Percentiles rank a stretch among this genome's conserved stretches.
Conservation (phyloP, 2,329 filamentous ascomycete genomes). For the Penicillium sp. region DNA sequence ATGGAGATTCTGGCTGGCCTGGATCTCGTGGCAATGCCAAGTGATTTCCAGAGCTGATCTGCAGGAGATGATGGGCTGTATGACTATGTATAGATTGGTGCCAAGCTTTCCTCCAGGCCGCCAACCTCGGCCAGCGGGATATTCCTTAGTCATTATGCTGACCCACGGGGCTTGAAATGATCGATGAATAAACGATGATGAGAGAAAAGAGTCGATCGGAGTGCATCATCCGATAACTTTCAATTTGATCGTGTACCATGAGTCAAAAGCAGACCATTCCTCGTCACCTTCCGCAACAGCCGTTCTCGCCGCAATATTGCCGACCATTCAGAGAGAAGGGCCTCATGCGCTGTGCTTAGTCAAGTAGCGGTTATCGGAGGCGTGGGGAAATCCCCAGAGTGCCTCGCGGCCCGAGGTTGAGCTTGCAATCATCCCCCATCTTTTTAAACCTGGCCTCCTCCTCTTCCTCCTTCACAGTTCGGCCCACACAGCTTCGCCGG, state of each 20-base stretch:
- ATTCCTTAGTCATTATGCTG: not conserved
- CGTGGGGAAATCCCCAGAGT: conserved; percentile 12
- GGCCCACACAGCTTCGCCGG: not conserved
- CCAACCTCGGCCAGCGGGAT: not conserved
- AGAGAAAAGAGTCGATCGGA: not conserved
- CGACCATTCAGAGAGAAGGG: not conserved
- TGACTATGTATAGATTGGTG: not conserved
- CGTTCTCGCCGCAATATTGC: conserved; percentile 2
- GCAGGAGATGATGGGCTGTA: not conserved
- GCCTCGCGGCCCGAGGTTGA: conserved; percentile 14
- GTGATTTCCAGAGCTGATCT: too few relatives aligned
- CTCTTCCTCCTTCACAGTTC: not conserved
- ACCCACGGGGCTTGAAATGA: not conserved
- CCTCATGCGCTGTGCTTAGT: conserved; percentile 4
- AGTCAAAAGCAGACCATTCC: not conserved
- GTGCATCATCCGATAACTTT: not conserved
- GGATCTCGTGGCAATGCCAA: too few relatives aligned
- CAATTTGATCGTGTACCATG: not conserved
- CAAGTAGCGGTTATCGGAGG: conserved; percentile 15
- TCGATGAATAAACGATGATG: not conserved
- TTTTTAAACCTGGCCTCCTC: not conserved
- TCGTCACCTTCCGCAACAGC: not conserved
- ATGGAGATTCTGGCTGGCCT: too few relatives aligned
- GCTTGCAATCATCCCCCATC: not conserved
- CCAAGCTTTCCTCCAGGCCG: not conserved